Percentiles rank a stretch among this genome's conserved stretches.
Conservation (phyloP, 2,329 filamentous ascomycete species). For the Diaporthe sp. region DNA sequence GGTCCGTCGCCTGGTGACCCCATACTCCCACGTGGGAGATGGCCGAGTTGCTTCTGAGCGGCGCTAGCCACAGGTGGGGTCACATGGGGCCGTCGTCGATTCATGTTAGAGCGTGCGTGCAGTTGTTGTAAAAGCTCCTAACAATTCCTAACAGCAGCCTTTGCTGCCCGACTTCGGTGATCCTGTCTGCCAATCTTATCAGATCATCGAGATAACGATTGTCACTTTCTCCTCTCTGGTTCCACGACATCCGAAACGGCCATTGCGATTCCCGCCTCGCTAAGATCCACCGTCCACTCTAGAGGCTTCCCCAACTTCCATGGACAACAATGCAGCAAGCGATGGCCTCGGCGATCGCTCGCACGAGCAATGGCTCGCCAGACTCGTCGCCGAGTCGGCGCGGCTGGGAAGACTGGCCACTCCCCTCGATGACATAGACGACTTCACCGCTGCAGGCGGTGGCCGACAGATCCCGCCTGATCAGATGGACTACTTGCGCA, state of each 20-base stretch:
- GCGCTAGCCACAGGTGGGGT: background rate
- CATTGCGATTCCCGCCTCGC: background rate
- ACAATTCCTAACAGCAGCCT: background rate
- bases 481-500: slow-evolving; percentile 46
- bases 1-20: no score
- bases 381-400: background rate
- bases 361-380: slow-evolving; percentile 2
- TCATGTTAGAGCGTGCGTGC: background rate
- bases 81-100: no score
- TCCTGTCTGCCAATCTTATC: slow-evolving; percentile 26
- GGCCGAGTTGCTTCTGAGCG: background rate
- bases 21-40: background rate
- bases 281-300: background rate
- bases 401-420: background rate
- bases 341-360: background rate
- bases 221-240: background rate
- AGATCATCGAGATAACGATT: slow-evolving; percentile 31
- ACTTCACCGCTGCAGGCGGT: background rate
- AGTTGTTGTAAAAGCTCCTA: background rate
- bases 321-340: background rate
- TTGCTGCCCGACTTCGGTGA: background rate
- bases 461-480: slow-evolving; percentile 40
- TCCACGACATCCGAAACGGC: slow-evolving; percentile 8
- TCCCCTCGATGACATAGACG: slow-evolving; percentile 4
- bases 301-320: background rate